Conservation (phyloP, 208 protist genomes). For the Angomonas ambiguus region DNA sequence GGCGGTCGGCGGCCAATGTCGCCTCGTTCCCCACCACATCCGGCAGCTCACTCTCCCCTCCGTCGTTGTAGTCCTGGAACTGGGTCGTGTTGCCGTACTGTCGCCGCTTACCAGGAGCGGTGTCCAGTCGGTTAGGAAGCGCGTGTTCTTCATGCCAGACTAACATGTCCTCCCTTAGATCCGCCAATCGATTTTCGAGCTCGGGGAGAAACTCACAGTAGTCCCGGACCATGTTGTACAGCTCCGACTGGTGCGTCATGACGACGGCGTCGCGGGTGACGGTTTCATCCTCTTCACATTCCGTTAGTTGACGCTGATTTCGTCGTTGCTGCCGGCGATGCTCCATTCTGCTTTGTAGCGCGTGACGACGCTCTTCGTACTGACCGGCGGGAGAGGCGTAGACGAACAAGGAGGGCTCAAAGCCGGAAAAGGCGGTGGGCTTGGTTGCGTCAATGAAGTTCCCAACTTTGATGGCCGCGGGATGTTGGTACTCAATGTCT, state of each 20-base stretch:
- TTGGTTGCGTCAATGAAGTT: slow-evolving; percentile 26
- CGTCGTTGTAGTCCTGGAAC: neutral
- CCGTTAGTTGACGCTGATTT: slow-evolving; percentile 24
- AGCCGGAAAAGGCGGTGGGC: slow-evolving; percentile 41
- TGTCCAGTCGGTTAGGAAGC: neutral
- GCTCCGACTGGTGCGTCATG: neutral
- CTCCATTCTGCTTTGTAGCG: slow-evolving; percentile 13
- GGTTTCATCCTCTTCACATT: slow-evolving; percentile 33
- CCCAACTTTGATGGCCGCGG: slow-evolving; percentile 54
- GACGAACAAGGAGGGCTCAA: slow-evolving; percentile 51
- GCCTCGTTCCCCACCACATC: neutral
- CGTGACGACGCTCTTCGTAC: slow-evolving; percentile 47
- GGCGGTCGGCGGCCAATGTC: neutral
- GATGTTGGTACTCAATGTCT: slow-evolving; percentile 60
- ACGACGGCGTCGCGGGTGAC: slow-evolving; percentile 22
- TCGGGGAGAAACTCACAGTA: neutral
- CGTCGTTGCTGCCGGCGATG: slow-evolving; percentile 19
- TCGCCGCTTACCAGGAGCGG: neutral
- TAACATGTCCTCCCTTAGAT: slow-evolving; percentile 5
- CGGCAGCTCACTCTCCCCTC: neutral
- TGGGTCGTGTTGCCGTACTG: neutral
- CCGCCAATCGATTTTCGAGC: neutral
- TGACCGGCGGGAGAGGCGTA: slow-evolving; percentile 39
- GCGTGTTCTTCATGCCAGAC: slow-evolving; percentile 9
- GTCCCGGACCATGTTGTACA: slow-evolving; percentile 11